phyloP scores from a whole-genome alignment of 2,329 filamentous ascomycete species.

The Tolypocladium capitatum region DNA sequence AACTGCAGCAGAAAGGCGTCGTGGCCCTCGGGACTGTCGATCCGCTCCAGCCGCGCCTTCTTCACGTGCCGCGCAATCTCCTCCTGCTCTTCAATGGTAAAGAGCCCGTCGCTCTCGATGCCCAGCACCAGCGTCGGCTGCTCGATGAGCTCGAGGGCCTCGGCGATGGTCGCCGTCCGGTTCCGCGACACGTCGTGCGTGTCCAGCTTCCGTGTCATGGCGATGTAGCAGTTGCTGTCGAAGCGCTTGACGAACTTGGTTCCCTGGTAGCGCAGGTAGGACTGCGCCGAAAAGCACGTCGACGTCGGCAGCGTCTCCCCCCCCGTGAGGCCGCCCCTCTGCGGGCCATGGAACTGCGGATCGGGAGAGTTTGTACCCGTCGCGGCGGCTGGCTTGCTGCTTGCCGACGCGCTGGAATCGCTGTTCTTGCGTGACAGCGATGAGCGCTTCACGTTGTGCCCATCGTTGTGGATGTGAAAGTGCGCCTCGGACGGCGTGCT shows the following conservation, averaged over 20 bases:
- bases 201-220: slow-evolving; percentile 93
- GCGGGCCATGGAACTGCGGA: slow-evolving; percentile 59
- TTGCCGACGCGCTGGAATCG: slow-evolving; percentile 11
- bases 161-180: slow-evolving; percentile 52
- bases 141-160: slow-evolving; percentile 68
- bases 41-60: slow-evolving; percentile 65
- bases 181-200: slow-evolving; percentile 87
- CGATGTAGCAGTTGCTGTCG: slow-evolving; percentile 97
- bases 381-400: slow-evolving; percentile 8
- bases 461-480: slow-evolving; percentile 74
- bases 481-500: slow-evolving; percentile 56
- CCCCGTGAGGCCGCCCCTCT: slow-evolving; percentile 33
- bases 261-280: slow-evolving; percentile 92
- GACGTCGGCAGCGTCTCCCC: slow-evolving; percentile 42
- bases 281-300: slow-evolving; percentile 97
- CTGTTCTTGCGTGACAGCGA: slow-evolving; percentile 35
- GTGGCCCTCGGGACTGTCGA: slow-evolving; percentile 89
- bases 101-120: slow-evolving; percentile 90
- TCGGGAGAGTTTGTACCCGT: slow-evolving; percentile 23
- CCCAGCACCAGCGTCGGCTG: slow-evolving; percentile 86
- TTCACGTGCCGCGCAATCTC: slow-evolving; percentile 76
- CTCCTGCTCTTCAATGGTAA: slow-evolving; percentile 93
- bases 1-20: slow-evolving; percentile 96
- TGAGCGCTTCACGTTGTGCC: slow-evolving; percentile 50
- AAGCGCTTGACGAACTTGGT: slow-evolving; percentile 95